These are phyloP conservation scores for Trichoderma parareesei DNA, from an alignment of 495 filamentous ascomycete genomes.

Conservation along the genomic window DNA sequence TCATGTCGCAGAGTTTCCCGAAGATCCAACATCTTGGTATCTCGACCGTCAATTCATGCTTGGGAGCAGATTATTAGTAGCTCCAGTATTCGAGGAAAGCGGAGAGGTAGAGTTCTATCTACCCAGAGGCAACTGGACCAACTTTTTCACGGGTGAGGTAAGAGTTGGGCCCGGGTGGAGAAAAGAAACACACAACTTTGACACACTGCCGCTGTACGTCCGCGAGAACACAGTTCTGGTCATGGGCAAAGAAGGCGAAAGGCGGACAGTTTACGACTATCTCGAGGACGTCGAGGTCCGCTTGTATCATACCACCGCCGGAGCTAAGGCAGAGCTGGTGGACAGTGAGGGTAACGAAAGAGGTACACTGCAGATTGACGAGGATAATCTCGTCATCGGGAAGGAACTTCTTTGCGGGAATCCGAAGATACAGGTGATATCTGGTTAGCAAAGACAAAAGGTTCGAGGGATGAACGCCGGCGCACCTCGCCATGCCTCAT, in stretches of 20 bases:
- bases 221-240: constrained; percentile 40
- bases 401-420: background rate
- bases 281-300: constrained; percentile 33
- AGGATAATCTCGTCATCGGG: background rate
- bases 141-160: constrained; percentile 38
- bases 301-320: constrained; percentile 28
- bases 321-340: constrained; percentile 28
- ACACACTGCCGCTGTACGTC: constrained; percentile 41
- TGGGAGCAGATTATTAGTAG: constrained; percentile 48
- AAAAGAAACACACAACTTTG: constrained; percentile 39
- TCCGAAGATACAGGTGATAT: background rate
- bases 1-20: constrained; percentile 44
- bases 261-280: constrained; percentile 44
- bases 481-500: constrained; percentile 6
- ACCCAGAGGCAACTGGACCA: constrained; percentile 50
- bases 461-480: constrained; percentile 18
- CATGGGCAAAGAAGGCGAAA: constrained; percentile 36
- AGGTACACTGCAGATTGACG: background rate
- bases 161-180: constrained; percentile 40
- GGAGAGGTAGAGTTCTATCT: constrained; percentile 57
- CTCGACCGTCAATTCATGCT: constrained; percentile 64
- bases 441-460: constrained; percentile 15
- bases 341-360: constrained; percentile 25
- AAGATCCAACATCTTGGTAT: constrained; percentile 52
- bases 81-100: constrained; percentile 52